Base-by-base conservation (phyloP, 208 protist species). In the Trypanosoma mega region DNA sequence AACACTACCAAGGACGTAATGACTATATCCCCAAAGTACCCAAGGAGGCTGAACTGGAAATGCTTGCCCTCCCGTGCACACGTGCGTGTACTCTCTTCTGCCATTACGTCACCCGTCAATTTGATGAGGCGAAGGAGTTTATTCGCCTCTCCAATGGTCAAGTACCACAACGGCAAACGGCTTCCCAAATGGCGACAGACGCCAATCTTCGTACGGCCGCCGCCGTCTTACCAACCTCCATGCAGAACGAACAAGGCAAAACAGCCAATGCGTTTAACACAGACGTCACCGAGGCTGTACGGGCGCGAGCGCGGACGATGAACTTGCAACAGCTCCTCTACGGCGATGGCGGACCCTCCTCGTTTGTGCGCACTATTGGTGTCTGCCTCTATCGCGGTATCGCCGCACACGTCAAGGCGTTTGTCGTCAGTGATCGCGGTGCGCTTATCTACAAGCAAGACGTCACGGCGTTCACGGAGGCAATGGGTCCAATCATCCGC, bases 361-460 rank as follows among this genome's bases (percentile, higher is more conserved):
- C 85, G 11, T 87, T 94, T 76, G 80, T 86, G 36, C 88, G 88
- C 41, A 91, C 85, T 9, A 36, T 94, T 27, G 88, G 88, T 24
- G 88, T 94, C 9, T 91, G 82, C 60, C 81, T 94, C 23, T 94
- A 90, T 54, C 82, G 80, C 18, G 88, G 88, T 27, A 87, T 94
- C 60, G 31, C 70, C 2, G 71, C 75, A 1, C 88, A 94, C 59
- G 61, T 94, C 30, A 92, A 87, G 67, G 63, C 67, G 14, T 87
- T 92, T 46, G 43, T 46, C 4, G 84, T 76, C 29, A 92, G 82
- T 36, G 82, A 92, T 50, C 72, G 78, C 18, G 88, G 88, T 3
- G 82, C 82, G 27, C 58, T 94, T 33, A 71, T 94, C 26, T 94
- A 92, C 63, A 94, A 94, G 70, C 88, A 92, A 47, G 88, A 94